Base-by-base conservation (phyloP, 2,329 filamentous ascomycete species). In the Microdochium bolleyi region DNA sequence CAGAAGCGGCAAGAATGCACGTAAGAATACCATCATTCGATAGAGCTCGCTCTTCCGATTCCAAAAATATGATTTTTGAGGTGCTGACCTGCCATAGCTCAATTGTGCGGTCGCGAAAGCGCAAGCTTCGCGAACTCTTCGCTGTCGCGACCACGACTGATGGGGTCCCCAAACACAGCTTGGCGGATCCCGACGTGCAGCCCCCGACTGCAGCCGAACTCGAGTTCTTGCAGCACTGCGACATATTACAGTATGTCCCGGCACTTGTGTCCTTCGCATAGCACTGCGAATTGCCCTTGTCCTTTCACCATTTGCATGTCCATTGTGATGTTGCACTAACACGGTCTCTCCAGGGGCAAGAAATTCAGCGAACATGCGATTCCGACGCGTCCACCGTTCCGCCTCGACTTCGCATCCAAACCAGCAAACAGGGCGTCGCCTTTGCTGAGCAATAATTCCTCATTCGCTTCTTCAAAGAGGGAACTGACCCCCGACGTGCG, bases 121-220 rank as follows among this genome's bases (percentile, higher is more conserved):
- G 89, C 72, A 95, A 95, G 79, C 80, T 96, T 69, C 86, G 87
- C 70, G 88, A 94, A 75, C 81, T 96, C 64, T 95, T 88, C 76
- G 79, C 81, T 62, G 82, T 88, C 79, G 85, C 88, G 76, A 87
- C 87, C 70, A 83, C 85, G 70, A 72, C 78, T 65, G 76, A 83
- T 70, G 73, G 75, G 68, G 75, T 84, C 62, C 80, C 82, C 63
- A 78, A 80, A 66, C 72, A 77, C 70, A 74, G 76, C 68, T 75
- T 81, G 66, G 73, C 74, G 62, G 77, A 79, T 59, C 70, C 73
- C 60, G 80, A 84, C 76, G 77, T 77, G 74, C 75, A 74, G 54
- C 71, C 76, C 54, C 67, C 72, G 65, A 76, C 73, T 53, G 60
- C 72, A 19, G 75, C 72, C 60, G 80, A 84, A 71, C 71, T 69